Evolutionary conservation across 306 rosid species (phyloP), one percentile per base, ranked within the genome.

Genomic region (Gastrolobium bilobum): DNA sequence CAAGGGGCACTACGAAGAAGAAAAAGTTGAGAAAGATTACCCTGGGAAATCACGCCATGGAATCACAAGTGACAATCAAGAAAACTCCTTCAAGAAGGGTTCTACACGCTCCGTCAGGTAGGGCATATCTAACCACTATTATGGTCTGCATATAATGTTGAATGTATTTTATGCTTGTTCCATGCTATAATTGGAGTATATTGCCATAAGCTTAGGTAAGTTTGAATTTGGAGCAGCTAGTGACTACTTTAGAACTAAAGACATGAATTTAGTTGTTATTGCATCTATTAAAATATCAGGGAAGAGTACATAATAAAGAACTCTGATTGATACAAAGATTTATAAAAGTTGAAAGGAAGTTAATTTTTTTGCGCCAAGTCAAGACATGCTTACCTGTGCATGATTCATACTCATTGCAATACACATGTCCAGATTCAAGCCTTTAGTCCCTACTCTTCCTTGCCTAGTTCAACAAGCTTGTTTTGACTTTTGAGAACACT

Each of bases 11-110:
- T 64, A 82, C 67, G 89, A 87, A 75, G 97, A 92, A 62, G 91
- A 85, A 51, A 91, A 87, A 34, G 52, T 38, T 74, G 92, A 85
- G 69, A 88, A 88, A 76, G 87, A 85, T 84, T 77, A 79, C 57
- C 43, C 79, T 37, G 75, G 77, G 63, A 91, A 82, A 82, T 88
- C 97, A 52, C 83, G 76, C 64, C 77, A 47, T 68, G 85, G 88
- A 64, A 54, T 38, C 29, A 51, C 83, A 4, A 82, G 81, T 58
- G 84, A 90, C 62, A 73, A 84, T 59, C 84, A 74, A 82, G 90
- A 86, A 43, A 89, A 78, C 83, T 83, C 89, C 75, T 93, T 33
- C 83, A 95, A 83, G 85, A 86, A 85, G 86, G 81, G 89, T 82
- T 83, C 91, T 63, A 46, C 91, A 56, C 81, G 75, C 50, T 68